A percentile compares a stretch with the other conserved stretches of the same genome.
Evolutionary conservation across 495 filamentous ascomycete genomes (phyloP).

Genomic region (Letharia columbiana): DNA sequence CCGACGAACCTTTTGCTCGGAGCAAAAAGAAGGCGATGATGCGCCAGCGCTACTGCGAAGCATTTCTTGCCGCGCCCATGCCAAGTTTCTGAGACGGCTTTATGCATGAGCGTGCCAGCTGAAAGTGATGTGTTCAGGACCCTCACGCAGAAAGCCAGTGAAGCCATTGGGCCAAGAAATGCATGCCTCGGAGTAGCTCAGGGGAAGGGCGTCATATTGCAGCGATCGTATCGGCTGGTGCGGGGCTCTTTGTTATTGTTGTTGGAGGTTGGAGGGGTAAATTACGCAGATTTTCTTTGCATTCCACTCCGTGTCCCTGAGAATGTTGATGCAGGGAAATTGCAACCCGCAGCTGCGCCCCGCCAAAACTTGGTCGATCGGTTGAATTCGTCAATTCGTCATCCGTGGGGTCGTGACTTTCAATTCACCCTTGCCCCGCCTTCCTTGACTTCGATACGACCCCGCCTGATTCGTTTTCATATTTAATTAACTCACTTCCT

Average conservation of each 20-base stretch:
- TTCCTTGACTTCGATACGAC: background rate
- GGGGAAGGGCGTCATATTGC: background rate
- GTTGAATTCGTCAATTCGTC: background rate
- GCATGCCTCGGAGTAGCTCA: conserved; percentile 8
- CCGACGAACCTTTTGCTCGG: background rate
- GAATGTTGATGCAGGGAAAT: background rate
- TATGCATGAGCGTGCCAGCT: background rate
- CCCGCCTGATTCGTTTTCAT: background rate
- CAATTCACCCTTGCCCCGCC: background rate
- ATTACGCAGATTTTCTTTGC: background rate
- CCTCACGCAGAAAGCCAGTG: background rate
- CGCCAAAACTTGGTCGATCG: background rate
- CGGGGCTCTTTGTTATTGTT: conserved; percentile 12
- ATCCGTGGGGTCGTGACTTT: background rate
- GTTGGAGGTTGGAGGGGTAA: conserved; percentile 6
- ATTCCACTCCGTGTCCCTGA: background rate
- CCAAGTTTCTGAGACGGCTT: background rate
- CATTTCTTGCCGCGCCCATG: background rate
- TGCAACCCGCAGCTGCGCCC: background rate
- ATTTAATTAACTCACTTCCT: background rate
- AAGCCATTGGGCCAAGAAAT: background rate
- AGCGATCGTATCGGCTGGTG: conserved; percentile 11
- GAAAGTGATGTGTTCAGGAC: conserved; percentile 1
- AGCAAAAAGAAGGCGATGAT: background rate
- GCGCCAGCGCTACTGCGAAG: background rate